Base-by-base conservation (phyloP, 1,284 basidiomycete species). In the Ceratobasidium sp. region DNA sequence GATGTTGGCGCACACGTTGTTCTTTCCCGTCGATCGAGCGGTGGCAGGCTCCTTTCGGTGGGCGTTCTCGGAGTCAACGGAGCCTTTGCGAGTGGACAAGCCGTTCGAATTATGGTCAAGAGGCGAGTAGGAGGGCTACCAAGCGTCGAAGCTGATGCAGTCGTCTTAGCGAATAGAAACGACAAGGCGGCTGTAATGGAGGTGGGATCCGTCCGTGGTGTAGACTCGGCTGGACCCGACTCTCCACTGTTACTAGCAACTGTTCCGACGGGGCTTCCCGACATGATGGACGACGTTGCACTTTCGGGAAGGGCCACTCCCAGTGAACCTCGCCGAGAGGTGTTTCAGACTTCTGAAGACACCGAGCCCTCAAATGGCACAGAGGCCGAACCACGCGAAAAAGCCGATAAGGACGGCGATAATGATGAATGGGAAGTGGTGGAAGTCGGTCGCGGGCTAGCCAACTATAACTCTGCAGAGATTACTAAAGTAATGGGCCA, bases 381-480 rank as follows among this genome's bases (percentile, higher is more conserved):
- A 21, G 47, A 50, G 21, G 23, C 47, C 9, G 47, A 27, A 25
- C 14, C 23, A n/a, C 23, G 29, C 16, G 56, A 78, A 29, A 70
- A 75, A 6, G 74, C 74, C 1, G 71, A 77, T 23, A 74, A 75
- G 44, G 46, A 49, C 27, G 49, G 44, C 27, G 70, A 70, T 7
- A 76, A 77, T 2, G 87, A 87, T 44, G 84, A 81, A 19, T 88
- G 87, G 81, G 91, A 96, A 73, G 81, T 93, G 29, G 80, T 92
- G 49, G 95, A 98, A 77, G 91, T 99, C 29, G 97, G 95, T 0
- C 85, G 95, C 49, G 97, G 96, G 0, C 80, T 98, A 50, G 93
- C 93, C 9, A 98, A 96, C 79, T 99, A 98, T 77, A 98, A 97
- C 75, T 96, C 91, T 49, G 88, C 87, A 49, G 95, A 98, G 78